Base-by-base conservation (phyloP, 73 alveolate genomes). In the Paramecium biaurelia region DNA sequence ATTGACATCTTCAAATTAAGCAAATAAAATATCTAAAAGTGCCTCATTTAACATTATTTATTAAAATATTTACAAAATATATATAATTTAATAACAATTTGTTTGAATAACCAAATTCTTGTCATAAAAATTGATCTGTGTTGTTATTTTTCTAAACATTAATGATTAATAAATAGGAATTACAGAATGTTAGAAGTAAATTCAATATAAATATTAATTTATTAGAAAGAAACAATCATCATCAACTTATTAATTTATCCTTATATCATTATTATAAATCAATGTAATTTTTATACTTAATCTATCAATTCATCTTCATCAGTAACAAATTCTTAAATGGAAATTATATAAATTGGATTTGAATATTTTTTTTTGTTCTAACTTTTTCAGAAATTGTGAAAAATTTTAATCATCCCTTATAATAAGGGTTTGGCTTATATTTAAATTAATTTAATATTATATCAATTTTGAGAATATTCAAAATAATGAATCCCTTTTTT, bases 21-120 rank as follows among this genome's bases (percentile, higher is more conserved):
- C 84, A 12, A 63, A 63, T 20, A 63, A 32, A 32, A 63, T 63
- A 63, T 63, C 84, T 32, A 63, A 30, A 32, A 63, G 49, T 30
- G 84, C 84, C 24, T 63, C 84, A 9, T 63, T 63, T 32, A 26
- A 63, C 84, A 63, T 63, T 63, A 63, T 63, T 30, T 63, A 63
- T 63, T 4, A 53, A 53, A 53, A 47, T 47, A 47, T 4, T 47
- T 47, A 38, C 47, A 38, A 38, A 7, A 38, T 38, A 38, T 38
- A 38, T 7, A 38, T 38, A 38, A 38, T 7, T 38, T 38, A 38
- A 6, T 38, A 2, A 38, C 14, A 38, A 38, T 32, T 0, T 32
- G 8, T 7, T 5, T 38, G 15, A 38, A 10, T 38, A 8, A 4
- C 5, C 7, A 0, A 10, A 8, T 5, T 38, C 2, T 38, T 7